These are phyloP conservation scores for Xylariales sp. DNA, from an alignment of 2,329 filamentous ascomycete species.

Conservation along the genomic window DNA sequence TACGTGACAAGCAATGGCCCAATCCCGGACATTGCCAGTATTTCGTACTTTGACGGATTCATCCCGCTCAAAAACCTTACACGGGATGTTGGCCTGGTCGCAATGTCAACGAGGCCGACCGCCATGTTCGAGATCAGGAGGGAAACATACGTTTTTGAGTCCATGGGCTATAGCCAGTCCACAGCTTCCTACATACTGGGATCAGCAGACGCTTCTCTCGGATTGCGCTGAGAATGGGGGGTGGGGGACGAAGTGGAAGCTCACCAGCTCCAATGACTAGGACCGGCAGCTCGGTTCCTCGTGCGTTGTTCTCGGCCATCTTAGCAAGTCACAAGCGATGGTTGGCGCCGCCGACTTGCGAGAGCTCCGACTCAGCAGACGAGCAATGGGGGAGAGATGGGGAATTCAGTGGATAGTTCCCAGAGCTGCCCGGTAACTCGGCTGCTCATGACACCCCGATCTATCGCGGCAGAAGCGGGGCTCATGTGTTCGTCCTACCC, in stretches of 20 bases:
- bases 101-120: too few relatives aligned
- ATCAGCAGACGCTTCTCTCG: too few relatives aligned
- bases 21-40: conserved; percentile 15
- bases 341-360: too few relatives aligned
- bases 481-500: too few relatives aligned
- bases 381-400: too few relatives aligned
- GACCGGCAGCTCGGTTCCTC: conserved; percentile 14
- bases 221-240: too few relatives aligned
- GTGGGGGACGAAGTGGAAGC: background rate
- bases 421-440: too few relatives aligned
- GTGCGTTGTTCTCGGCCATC: conserved; percentile 11
- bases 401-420: too few relatives aligned
- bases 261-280: conserved; percentile 23
- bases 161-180: conserved; percentile 21
- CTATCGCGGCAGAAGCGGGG: too few relatives aligned
- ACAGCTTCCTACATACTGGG: conserved; percentile 15
- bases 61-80: conserved; percentile 20
- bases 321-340: background rate
- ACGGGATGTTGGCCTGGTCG: conserved; percentile 18
- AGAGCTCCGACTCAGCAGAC: too few relatives aligned
- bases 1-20: conserved; percentile 19
- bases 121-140: too few relatives aligned
- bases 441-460: too few relatives aligned
- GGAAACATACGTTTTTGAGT: conserved; percentile 16
- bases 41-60: conserved; percentile 10